A percentile compares a stretch with the other conserved stretches of the same genome.
Evolutionary conservation across 495 filamentous ascomycete species (phyloP).

Genomic region (Penicillium salamii): DNA sequence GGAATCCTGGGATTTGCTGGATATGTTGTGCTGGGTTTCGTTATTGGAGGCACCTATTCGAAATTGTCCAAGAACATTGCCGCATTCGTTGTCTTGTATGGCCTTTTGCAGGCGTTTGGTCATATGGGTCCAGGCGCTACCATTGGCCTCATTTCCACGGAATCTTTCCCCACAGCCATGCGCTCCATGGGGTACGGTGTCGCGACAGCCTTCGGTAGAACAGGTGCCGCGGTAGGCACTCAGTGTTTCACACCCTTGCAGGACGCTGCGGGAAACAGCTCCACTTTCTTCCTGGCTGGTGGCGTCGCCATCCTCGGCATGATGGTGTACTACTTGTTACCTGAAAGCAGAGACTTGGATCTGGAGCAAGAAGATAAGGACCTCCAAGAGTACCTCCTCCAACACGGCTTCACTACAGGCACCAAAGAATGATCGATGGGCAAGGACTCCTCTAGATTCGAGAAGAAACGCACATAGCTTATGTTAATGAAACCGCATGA

Average conservation of each 20-base stretch:
- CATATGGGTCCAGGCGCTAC: conserved; percentile 38
- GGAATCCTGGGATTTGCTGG: conserved; percentile 33
- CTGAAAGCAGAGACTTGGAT: conserved; percentile 31
- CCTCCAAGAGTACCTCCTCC: conserved; percentile 23
- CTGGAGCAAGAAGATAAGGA: conserved; percentile 29
- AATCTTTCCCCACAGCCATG: conserved; percentile 36
- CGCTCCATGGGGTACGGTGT: conserved; percentile 37
- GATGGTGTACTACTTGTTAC: conserved; percentile 31
- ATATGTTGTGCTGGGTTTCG: conserved; percentile 33
- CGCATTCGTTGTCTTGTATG: conserved; percentile 38
- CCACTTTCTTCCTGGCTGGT: conserved; percentile 34
- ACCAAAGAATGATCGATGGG: background rate
- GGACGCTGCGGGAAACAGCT: conserved; percentile 21
- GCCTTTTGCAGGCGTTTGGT: conserved; percentile 32
- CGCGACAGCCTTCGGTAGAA: conserved; percentile 34
- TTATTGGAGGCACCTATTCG: conserved; percentile 31
- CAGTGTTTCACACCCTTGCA: conserved; percentile 34
- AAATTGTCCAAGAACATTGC: conserved; percentile 30
- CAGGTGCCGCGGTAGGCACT: conserved; percentile 34
- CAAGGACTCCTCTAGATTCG: too few species aligned
- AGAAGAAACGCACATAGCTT: too few species aligned
- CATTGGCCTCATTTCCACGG: conserved; percentile 32
- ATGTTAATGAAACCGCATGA: too few species aligned
- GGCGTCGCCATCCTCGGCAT: conserved; percentile 29
- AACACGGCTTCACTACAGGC: conserved; percentile 18